A percentile compares a stretch with the other conserved stretches of the same genome.
phyloP scores from a whole-genome alignment of 495 filamentous ascomycete species.

The Wilcoxina mikolae region DNA sequence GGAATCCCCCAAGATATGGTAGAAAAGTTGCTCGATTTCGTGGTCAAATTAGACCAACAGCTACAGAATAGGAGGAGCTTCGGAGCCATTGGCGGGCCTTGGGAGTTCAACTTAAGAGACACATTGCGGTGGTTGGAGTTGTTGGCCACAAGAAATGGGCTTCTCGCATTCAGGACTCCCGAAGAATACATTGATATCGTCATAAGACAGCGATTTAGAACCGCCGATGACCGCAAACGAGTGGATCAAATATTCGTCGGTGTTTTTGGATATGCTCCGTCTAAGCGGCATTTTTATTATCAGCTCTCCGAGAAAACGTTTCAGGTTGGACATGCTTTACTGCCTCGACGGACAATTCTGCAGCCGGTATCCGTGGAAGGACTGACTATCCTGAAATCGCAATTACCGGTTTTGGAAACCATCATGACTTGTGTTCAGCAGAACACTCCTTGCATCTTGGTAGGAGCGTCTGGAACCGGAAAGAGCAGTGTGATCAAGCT shows the following conservation, averaged over 20 bases:
- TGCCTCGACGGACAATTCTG: conserved; percentile 43
- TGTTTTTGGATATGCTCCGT: conserved; percentile 35
- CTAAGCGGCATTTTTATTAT: conserved; percentile 34
- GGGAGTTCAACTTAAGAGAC: conserved; percentile 96
- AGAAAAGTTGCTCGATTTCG: conserved; percentile 56
- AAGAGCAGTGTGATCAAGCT: conserved; percentile 68
- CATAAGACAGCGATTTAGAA: conserved; percentile 79
- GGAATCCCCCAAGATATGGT: conserved; percentile 40
- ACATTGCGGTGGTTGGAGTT: conserved; percentile 77
- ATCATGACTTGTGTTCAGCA: conserved; percentile 74
- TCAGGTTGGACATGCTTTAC: conserved; percentile 65
- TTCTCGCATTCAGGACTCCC: conserved; percentile 40
- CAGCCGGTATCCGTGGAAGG: conserved; percentile 41
- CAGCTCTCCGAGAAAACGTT: conserved; percentile 51
- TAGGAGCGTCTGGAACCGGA: conserved; percentile 70
- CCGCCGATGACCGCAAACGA: conserved; percentile 44
- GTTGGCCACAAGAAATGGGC: conserved; percentile 39
- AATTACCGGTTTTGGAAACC: conserved; percentile 60
- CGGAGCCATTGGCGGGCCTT: conserved; percentile 71
- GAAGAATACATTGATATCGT: conserved; percentile 66
- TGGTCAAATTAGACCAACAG: conserved; percentile 58
- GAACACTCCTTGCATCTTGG: conserved; percentile 75
- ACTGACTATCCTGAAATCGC: conserved; percentile 43
- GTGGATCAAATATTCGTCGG: conserved; percentile 49
- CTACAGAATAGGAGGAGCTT: conserved; percentile 51